These are phyloP conservation scores for Suillus cothurnatus DNA, from an alignment of 768 basidiomycete species.

Conservation along the genomic window DNA sequence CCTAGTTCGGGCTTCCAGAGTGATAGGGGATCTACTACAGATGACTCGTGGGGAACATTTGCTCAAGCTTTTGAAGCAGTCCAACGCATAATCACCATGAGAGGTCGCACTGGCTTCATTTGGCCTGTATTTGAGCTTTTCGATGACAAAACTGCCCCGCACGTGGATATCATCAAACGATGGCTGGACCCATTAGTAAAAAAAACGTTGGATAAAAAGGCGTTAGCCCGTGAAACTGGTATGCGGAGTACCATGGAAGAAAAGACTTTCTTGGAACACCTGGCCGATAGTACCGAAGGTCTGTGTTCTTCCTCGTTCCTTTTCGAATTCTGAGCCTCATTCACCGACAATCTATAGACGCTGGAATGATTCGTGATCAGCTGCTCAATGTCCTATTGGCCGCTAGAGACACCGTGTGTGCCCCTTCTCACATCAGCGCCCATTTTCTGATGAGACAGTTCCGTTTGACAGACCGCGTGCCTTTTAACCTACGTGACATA, in stretches of 20 bases:
- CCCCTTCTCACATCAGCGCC: background rate
- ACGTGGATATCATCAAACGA: slow-evolving; percentile 36
- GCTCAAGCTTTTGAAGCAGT: slow-evolving; percentile 45
- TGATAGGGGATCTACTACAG: slow-evolving; percentile 61
- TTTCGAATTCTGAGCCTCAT: slow-evolving; percentile 12
- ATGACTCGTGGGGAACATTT: slow-evolving; percentile 62
- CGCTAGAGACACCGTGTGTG: slow-evolving; percentile 71
- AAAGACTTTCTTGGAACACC: slow-evolving; percentile 67
- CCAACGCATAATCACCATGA: slow-evolving; percentile 37
- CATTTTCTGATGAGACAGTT: slow-evolving; percentile 1
- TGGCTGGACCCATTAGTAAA: slow-evolving; percentile 67
- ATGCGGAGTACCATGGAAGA: slow-evolving; percentile 44
- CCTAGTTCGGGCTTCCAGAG: slow-evolving; percentile 48
- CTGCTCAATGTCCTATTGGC: slow-evolving; percentile 77
- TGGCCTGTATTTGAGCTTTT: slow-evolving; percentile 48
- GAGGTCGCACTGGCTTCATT: slow-evolving; percentile 38
- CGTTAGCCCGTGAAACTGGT: slow-evolving; percentile 38
- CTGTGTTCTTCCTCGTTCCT: slow-evolving; percentile 17
- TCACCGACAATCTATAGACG: slow-evolving; percentile 44
- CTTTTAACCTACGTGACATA: slow-evolving; percentile 72
- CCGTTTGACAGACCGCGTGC: slow-evolving; percentile 57
- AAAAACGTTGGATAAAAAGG: slow-evolving; percentile 51
- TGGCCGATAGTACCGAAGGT: slow-evolving; percentile 69
- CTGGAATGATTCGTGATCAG: slow-evolving; percentile 70
- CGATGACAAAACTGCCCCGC: slow-evolving; percentile 38